These are phyloP conservation scores for Cadophora luteo-olivacea DNA, from an alignment of 2,329 filamentous ascomycete genomes.

Conservation along the genomic window DNA sequence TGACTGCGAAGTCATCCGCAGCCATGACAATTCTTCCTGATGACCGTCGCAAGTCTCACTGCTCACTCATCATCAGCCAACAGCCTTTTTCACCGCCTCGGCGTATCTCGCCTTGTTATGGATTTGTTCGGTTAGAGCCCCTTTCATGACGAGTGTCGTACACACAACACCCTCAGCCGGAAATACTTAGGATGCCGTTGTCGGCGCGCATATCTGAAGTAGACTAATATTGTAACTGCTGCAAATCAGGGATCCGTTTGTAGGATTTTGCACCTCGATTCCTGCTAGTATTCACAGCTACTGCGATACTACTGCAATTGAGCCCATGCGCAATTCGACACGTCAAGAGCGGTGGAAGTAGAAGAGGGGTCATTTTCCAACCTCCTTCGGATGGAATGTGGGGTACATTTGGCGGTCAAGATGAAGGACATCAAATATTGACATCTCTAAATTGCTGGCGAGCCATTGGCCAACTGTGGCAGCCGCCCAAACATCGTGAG, in stretches of 20 bases:
- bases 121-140: background rate
- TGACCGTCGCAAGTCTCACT: constrained; percentile 15
- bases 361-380: constrained; percentile 29
- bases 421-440: constrained; percentile 26
- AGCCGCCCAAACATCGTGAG: constrained; percentile 26
- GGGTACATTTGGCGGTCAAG: constrained; percentile 40
- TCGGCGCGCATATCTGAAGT: background rate
- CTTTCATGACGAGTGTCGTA: constrained; percentile 1
- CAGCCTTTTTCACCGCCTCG: constrained; percentile 22
- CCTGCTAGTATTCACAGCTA: constrained; percentile 10
- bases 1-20: constrained; percentile 19
- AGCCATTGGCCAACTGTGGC: constrained; percentile 28
- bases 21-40: constrained; percentile 15
- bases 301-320: constrained; percentile 23
- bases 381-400: constrained; percentile 28
- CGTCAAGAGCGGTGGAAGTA: constrained; percentile 23
- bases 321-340: constrained; percentile 28
- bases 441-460: constrained; percentile 16
- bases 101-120: constrained; percentile 12
- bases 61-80: constrained; percentile 24
- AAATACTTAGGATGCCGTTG: background rate
- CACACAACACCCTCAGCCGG: background rate
- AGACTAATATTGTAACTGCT: background rate
- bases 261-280: background rate
- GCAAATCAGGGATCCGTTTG: constrained; percentile 15